Evolutionary conservation across 1,284 basidiomycete genomes (phyloP), one percentile per base, ranked within the genome.

Genomic region (Ustilago bromivora): DNA sequence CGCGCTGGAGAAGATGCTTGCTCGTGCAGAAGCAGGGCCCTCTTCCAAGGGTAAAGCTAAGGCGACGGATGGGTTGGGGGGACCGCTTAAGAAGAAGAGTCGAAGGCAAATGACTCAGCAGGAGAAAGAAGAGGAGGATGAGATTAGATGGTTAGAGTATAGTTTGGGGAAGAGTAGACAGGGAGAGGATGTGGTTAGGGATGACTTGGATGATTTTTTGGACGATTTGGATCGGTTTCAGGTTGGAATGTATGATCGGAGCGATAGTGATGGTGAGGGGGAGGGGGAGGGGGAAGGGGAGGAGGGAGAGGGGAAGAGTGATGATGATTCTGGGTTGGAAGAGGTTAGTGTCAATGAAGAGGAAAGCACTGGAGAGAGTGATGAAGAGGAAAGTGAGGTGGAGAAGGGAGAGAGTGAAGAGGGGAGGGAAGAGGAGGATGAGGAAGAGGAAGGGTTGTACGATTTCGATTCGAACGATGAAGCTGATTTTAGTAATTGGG

Each of bases 141-240:
- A 86, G 66, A 86, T 86, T 38, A 66, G 74, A 2, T 86, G 84
- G 84, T 72, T 86, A 9, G 84, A 86, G 51, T 73, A 79, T 32
- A 78, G 82, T 34, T 64, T 86, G 23, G 73, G 71, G 1, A 74
- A 73, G 23, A 62, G 64, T n/a, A 56, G 67, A 12, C 36, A 57
- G 13, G 76, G 71, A 3, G 36, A 67, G 19, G 71, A 72, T 41
- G 72, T 63, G 32, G 76, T 80, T 8, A 57, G 64, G 11, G 82
- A 82, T 53, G 80, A 82, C 54, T 32, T 82, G 52, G 80, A 82
- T 47, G 80, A 74, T 40, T 74, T 84, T 36, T 46, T 84, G 46
- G 80, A 81, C 17, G 81, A 84, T 57, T 59, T 84, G 28, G 80
- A 84, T 58, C 56, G 66, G 1, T 78, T 83, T 54, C 72, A 82